Evolutionary conservation across 495 filamentous ascomycete species (phyloP), one percentile per base, ranked within the genome.

Genomic region (Amorphotheca resinae): DNA sequence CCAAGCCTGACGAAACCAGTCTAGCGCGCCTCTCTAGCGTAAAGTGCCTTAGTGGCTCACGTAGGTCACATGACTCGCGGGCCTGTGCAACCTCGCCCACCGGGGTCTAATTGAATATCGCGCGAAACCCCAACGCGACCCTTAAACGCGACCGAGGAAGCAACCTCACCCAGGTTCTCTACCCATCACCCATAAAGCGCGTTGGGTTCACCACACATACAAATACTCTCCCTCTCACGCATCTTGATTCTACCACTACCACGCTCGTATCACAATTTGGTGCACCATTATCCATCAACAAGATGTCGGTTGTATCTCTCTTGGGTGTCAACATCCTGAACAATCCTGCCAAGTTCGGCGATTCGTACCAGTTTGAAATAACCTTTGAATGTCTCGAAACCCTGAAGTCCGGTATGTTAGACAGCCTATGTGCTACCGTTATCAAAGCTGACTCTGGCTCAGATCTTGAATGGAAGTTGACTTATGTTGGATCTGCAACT

Each of bases 381-480:
- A 98, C 91, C 17, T 98, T 98, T 47, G 93, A 96, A 65, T 95
- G 89, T 59, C 76, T 96, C 14, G 91, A 98, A 67, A 68, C 74
- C 41, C 73, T 98, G 18, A 83, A 89, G 60, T 93, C 95, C 64
- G 88, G 88, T 89, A 59, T 41, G 56, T 49, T 28, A 12, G 31
- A 18, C 34, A 6, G 14, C 14, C 4, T 16, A 37, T 21, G 34
- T 12, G 20, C 1, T 8, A 9, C 9, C 4, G 3, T 5, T 22
- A 25, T 2, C 15, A 14, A 48, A 40, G 18, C 32, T 44, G 38
- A 23, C 25, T 20, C 3, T 17, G 12, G 4, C 36, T n/a, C 35
- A 95, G 91, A 98, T 69, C 76, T 98, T 49, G 91, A 98, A 67
- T 98, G 91, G 89, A 96, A 96, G 63, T 70, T 98, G 54, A 96